phyloP scores from a whole-genome alignment of 2,329 filamentous ascomycete genomes.

The Colletotrichum tamarilloi region DNA sequence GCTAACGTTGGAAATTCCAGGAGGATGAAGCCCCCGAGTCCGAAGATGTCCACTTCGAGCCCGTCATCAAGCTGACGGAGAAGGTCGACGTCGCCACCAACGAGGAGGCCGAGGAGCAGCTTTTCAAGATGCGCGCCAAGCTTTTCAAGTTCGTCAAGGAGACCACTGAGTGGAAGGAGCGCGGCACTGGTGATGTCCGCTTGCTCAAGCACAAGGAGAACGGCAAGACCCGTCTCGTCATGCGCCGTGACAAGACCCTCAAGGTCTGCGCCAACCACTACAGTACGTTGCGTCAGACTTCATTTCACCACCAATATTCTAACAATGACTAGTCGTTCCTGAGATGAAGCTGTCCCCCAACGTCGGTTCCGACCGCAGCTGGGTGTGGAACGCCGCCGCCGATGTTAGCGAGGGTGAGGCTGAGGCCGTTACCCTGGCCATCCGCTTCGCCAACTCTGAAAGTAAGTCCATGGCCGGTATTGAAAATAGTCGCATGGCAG shows the following conservation, averaged over 20 bases:
- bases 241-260: conserved; percentile 99
- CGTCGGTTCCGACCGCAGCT: conserved; percentile 96
- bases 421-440: conserved; percentile 94
- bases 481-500: not conserved
- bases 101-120: conserved; percentile 96
- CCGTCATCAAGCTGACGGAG: conserved; percentile 94
- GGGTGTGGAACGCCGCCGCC: conserved; percentile 98
- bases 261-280: conserved; percentile 99
- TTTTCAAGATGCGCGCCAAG: conserved; percentile 99
- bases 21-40: conserved; percentile 87
- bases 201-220: conserved; percentile 99
- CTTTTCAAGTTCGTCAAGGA: conserved; percentile 98
- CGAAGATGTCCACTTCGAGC: conserved; percentile 96
- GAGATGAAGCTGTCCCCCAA: conserved; percentile 99
- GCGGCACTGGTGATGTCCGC: conserved; percentile 94
- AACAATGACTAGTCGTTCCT: conserved; percentile 77
- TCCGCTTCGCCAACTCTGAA: conserved; percentile 97
- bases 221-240: conserved; percentile 95
- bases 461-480: conserved; percentile 69
- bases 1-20: conserved; percentile 11
- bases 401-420: conserved; percentile 99
- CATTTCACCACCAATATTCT: not conserved
- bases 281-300: conserved; percentile 68
- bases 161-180: conserved; percentile 97
- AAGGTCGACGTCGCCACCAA: conserved; percentile 98